Conservation (phyloP, 1,284 basidiomycete genomes). For the Mrakiaceae sp. region DNA sequence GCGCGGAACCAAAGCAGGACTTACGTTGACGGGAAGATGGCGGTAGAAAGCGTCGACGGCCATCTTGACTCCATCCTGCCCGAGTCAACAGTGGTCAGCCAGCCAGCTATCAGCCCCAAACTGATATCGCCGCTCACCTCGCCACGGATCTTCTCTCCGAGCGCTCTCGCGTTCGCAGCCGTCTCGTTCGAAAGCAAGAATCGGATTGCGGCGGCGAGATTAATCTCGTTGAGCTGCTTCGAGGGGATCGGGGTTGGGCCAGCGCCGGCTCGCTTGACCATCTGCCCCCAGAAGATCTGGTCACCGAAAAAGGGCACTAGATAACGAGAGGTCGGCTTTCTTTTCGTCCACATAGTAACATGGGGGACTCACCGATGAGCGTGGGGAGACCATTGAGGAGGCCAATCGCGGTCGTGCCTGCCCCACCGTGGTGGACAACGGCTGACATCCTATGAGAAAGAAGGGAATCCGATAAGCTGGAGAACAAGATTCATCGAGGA, state of each 20-base stretch:
- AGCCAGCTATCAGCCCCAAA: not conserved
- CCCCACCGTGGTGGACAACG: conserved; percentile 52
- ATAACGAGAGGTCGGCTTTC: no score
- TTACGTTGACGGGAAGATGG: conserved; percentile 44
- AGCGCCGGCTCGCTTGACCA: conserved; percentile 53
- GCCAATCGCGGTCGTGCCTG: conserved; percentile 41
- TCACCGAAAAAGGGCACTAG: conserved; percentile 56
- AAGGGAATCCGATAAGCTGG: not conserved
- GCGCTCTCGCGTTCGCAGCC: conserved; percentile 41
- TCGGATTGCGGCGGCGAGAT: conserved; percentile 44
- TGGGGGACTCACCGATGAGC: conserved; percentile 25
- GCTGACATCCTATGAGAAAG: conserved; percentile 36
- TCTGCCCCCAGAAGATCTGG: conserved; percentile 24
- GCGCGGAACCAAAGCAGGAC: no score
- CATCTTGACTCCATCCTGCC: conserved; percentile 40
- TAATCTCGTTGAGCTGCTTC: conserved; percentile 43
- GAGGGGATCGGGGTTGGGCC: conserved; percentile 51
- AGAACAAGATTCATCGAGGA: not conserved
- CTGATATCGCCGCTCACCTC: conserved; percentile 35
- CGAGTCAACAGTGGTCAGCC: not conserved
- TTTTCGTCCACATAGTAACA: no score
- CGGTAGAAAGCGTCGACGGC: conserved; percentile 49
- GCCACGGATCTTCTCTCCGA: conserved; percentile 45
- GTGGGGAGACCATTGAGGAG: conserved; percentile 53
- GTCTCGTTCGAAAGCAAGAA: conserved; percentile 38